Percentiles rank a stretch among this genome's conserved stretches.
Conservation (phyloP, 305 asterid genomes). For the Fraxinus latifolia region DNA sequence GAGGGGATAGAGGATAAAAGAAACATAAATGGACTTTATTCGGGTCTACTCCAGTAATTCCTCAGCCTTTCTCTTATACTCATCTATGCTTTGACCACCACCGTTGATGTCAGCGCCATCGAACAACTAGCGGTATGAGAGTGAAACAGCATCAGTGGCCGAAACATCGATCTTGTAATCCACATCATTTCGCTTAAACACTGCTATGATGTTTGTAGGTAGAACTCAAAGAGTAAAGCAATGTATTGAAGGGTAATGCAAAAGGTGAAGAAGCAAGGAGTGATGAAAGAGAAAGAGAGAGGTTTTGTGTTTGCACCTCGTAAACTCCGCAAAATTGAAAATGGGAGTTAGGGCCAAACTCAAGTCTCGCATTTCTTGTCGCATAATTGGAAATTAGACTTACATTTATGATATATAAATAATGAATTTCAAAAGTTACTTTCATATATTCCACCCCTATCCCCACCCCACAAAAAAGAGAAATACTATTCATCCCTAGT, state of each 20-base stretch:
- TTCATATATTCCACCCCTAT: too few species aligned
- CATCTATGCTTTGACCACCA: conserved; percentile 55
- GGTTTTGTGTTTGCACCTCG: conserved; percentile 7
- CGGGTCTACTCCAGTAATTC: conserved; percentile 62
- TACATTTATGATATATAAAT: too few species aligned
- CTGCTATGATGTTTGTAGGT: not conserved
- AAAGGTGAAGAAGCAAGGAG: not conserved
- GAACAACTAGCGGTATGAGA: not conserved
- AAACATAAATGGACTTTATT: conserved; percentile 75
- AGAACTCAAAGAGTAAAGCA: not conserved
- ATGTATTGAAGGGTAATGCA: not conserved
- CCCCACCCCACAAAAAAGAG: too few species aligned
- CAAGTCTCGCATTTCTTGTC: too few species aligned
- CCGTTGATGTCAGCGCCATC: conserved; percentile 28
- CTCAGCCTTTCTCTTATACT: conserved; percentile 64
- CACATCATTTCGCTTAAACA: conserved; percentile 30
- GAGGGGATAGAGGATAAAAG: conserved; percentile 84
- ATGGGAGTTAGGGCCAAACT: too few species aligned
- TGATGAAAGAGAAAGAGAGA: too few species aligned
- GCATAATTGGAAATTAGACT: too few species aligned
- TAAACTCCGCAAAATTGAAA: conserved; percentile 19
- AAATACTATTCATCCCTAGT: too few species aligned
- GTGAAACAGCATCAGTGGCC: conserved; percentile 32
- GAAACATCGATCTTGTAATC: conserved; percentile 44
- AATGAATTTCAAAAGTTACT: too few species aligned